Base-by-base conservation (phyloP, 129 eudicot genomes). In the Glebionis coronaria region DNA sequence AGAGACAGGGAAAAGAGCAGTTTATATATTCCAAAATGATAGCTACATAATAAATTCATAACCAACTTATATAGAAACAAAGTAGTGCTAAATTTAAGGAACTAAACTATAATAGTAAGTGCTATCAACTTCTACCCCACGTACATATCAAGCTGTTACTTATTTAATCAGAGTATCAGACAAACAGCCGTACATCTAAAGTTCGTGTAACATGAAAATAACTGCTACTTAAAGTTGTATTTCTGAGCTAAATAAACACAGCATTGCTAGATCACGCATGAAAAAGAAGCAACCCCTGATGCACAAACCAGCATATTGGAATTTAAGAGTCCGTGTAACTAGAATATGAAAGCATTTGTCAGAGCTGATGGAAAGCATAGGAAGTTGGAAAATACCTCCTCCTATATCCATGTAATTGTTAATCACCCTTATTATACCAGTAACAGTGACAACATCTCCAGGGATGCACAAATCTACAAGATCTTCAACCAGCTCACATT, bases 341-440 rank as follows among this genome's bases (percentile, higher is more conserved):
- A 23, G 13, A 6, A 12, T 11, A 56, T 25, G 38, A 12, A 23
- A 56, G 57, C 38, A 15, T 42, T 56, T 10, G 38, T 6, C 1
- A 44, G 35, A 46, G 56, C 40, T 29, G 29, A 68, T 29, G 14
- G 35, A 4, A 47, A 65, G 21, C 65, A 38, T 25, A 44, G 75
- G 16, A 21, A 49, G 19, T 59, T 16, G 4, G 21, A 76, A 70
- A 27, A 3, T 83, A 93, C 98, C 98, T 93, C 99, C 99, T 61
- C 99, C 99, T 72, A 93, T 85, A 73, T 93, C 99, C 97, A 89
- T 88, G 85, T 84, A 89, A 73, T 82, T 93, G 78, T 93, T 93
- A 45, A 93, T 86, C 73, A 89, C 92, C 72, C 90, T 86, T 73
- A 93, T 86, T 47, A 93, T 80, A 61, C 99, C 99, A 50, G 83